Evolutionary conservation across 805 yeast species (phyloP).

Genomic region (Ogataea paraovalis): DNA sequence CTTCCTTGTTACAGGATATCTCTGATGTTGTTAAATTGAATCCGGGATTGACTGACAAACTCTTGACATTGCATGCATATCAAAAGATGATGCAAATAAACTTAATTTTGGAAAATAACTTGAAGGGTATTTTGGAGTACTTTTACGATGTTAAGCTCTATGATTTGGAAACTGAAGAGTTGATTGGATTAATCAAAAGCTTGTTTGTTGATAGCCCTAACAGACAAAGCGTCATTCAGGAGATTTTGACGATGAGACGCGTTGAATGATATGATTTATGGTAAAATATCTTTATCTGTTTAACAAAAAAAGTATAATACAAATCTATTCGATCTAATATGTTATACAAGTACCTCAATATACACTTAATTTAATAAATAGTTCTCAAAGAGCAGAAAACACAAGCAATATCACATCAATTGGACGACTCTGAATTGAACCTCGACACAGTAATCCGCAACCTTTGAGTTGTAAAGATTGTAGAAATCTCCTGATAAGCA

Average conservation of each 20-base stretch:
- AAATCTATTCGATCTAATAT: too few relatives aligned
- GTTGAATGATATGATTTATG: neutral
- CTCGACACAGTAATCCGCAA: constrained; percentile 45
- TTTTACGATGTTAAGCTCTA: constrained; percentile 51
- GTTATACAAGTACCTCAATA: too few relatives aligned
- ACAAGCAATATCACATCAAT: neutral
- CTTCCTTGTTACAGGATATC: constrained; percentile 10
- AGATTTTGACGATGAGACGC: constrained; percentile 41
- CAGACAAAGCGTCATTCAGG: constrained; percentile 41
- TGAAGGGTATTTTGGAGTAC: constrained; percentile 43
- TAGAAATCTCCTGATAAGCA: constrained; percentile 73
- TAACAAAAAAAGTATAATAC: neutral
- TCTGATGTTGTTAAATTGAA: neutral
- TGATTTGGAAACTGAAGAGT: constrained; percentile 45
- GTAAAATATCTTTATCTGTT: neutral
- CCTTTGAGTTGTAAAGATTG: constrained; percentile 66
- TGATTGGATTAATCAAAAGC: constrained; percentile 37
- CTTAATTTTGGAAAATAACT: constrained; percentile 29
- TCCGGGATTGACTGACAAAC: constrained; percentile 2
- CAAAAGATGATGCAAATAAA: constrained; percentile 29
- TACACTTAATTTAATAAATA: too few relatives aligned
- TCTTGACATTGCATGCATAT: constrained; percentile 21
- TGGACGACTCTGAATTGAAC: neutral
- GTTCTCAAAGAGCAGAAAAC: too few relatives aligned
- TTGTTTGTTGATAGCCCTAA: constrained; percentile 45